Base-by-base conservation (phyloP, 208 protist genomes). In the Tritrichomonas musculus region DNA sequence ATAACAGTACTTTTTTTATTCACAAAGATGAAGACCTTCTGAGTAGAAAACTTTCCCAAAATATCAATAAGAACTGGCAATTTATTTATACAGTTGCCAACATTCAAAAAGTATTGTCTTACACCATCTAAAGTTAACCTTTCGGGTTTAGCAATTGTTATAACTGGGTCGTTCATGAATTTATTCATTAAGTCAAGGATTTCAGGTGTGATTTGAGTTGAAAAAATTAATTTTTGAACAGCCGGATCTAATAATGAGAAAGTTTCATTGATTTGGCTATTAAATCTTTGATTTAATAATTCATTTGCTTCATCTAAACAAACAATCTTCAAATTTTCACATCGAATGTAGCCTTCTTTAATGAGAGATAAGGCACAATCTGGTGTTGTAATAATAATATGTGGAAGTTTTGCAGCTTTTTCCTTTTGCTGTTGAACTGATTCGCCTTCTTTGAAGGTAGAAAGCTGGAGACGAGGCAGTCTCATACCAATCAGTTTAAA, bases 301-400 rank as follows among this genome's bases (percentile, higher is more conserved):
- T 99, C 98, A 97, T 99, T 98, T 20, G 98, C 98, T 96, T 99
- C 98, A 95, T 99, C 98, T 93, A 99, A 97, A 80, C 99, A 97
- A 64, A 99, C 96, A 93, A 98, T 97, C 93, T 98, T 98, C 75
- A 99, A 96, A 69, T 94, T 94, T 39, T 94, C 65, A 25, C 96
- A 94, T 41, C 93, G 25, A 0, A 98, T 94, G 41, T 93, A 93
- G 33, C 97, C 96, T 49, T 98, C 95, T 60, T 97, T 96, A 69
- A 99, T 98, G 97, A 99, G 98, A 94, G 99, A 97, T 93, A 97
- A 97, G 60, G 99, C 97, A 96, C 98, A 97, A 47, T 98, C 99
- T 92, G 99, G 98, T 33, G 98, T 99, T 92, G 98, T 98, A 64
- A 98, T 97, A n/a, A 99, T 98, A 92, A 99, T 96, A 93, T 98